A percentile compares a stretch with the other conserved stretches of the same genome.
phyloP scores from a whole-genome alignment of 225 moss, liverwort and hornwort species.

The Pleurozium schreberi region DNA sequence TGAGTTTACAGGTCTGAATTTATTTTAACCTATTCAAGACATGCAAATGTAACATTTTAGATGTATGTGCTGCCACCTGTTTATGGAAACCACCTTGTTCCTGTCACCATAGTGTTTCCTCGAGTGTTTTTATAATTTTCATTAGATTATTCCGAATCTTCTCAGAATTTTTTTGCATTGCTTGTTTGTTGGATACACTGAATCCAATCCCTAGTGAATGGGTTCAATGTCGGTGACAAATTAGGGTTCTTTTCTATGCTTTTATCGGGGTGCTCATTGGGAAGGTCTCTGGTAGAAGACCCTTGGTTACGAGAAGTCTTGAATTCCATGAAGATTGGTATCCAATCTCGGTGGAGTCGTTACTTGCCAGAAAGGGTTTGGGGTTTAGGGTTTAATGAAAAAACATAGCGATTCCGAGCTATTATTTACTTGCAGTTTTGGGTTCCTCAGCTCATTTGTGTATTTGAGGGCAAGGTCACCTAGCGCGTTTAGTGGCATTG shows the following conservation, averaged over 20 bases:
- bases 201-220: not conserved
- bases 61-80: not conserved
- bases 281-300: not conserved
- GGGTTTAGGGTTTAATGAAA: not conserved
- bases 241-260: not conserved
- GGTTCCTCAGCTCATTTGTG: not conserved
- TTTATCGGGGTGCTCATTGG: not conserved
- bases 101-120: not conserved
- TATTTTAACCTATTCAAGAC: not conserved
- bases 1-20: not conserved
- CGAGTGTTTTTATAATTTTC: too few species aligned
- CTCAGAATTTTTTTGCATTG: not conserved
- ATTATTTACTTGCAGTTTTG: not conserved
- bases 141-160: not conserved
- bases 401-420: not conserved
- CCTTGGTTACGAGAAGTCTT: not conserved
- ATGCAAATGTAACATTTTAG: not conserved
- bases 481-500: not conserved
- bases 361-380: not conserved
- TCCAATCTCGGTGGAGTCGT: not conserved
- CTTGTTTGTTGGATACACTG: not conserved
- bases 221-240: not conserved
- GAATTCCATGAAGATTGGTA: not conserved
- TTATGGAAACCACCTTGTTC: not conserved
- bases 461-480: not conserved